Percentiles rank a stretch among this genome's conserved stretches.
phyloP scores from a whole-genome alignment of 2,329 filamentous ascomycete species.

The Penicillium palitans region DNA sequence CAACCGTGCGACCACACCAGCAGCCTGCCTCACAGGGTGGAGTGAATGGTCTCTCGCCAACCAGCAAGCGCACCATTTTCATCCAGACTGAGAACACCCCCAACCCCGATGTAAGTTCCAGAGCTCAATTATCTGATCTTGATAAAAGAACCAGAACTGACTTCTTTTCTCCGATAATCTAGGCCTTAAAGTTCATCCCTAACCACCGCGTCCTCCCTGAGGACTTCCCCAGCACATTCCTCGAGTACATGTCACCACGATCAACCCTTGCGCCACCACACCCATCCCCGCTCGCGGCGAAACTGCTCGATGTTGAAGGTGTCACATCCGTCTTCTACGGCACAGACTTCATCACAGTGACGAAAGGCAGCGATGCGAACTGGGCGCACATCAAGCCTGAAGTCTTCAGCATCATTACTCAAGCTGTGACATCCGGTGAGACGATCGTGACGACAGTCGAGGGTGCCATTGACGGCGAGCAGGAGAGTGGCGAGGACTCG shows the following conservation, averaged over 20 bases:
- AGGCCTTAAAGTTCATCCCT: conserved; percentile 88
- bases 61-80: conserved; percentile 74
- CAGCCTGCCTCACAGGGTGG: conserved; percentile 40
- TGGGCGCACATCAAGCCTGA: conserved; percentile 97
- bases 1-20: conserved; percentile 46
- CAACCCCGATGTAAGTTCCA: conserved; percentile 71
- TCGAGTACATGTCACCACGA: conserved; percentile 89
- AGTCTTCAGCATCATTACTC: conserved; percentile 91
- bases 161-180: neutral
- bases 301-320: conserved; percentile 89
- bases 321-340: conserved; percentile 96
- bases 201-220: conserved; percentile 83
- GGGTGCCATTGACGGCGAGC: conserved; percentile 54
- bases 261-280: conserved; percentile 85
- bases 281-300: conserved; percentile 85
- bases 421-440: conserved; percentile 82
- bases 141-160: neutral
- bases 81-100: conserved; percentile 96
- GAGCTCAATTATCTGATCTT: neutral
- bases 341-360: conserved; percentile 93
- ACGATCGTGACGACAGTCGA: conserved; percentile 73
- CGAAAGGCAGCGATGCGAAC: conserved; percentile 80
- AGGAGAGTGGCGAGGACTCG: conserved; percentile 63
- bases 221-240: conserved; percentile 69
- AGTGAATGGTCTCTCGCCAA: conserved; percentile 42